A percentile compares a stretch with the other conserved stretches of the same genome.
Evolutionary conservation across 345 rosid genomes (phyloP).

Genomic region (Kandelia obovata): DNA sequence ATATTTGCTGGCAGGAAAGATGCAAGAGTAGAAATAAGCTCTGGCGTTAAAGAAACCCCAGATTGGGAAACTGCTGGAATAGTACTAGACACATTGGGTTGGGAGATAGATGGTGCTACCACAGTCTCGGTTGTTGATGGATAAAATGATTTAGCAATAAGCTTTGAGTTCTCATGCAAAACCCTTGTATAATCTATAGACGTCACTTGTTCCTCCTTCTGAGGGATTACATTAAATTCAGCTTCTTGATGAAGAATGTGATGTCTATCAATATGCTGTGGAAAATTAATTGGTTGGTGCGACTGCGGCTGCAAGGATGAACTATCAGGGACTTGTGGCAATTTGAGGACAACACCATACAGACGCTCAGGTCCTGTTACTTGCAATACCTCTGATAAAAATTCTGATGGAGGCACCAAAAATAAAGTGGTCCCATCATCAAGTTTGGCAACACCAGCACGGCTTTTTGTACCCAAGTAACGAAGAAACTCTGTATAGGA

Average conservation of each 20-base stretch:
- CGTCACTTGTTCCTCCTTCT: constrained; percentile 37
- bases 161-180: constrained; percentile 46
- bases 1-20: constrained; percentile 55
- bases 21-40: constrained; percentile 73
- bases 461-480: constrained; percentile 80
- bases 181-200: constrained; percentile 41
- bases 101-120: constrained; percentile 34
- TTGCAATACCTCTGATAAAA: constrained; percentile 70
- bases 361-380: constrained; percentile 86
- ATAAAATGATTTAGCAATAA: constrained; percentile 36
- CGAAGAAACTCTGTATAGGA: constrained; percentile 92
- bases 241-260: constrained; percentile 34
- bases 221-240: constrained; percentile 33
- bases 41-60: constrained; percentile 70
- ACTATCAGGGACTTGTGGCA: constrained; percentile 40
- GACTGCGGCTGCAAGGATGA: constrained; percentile 36
- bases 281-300: constrained; percentile 32
- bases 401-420: constrained; percentile 93
- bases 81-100: constrained; percentile 30
- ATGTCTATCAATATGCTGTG: constrained; percentile 40
- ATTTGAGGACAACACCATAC: constrained; percentile 91
- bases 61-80: constrained; percentile 40
- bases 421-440: constrained; percentile 85
- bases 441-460: constrained; percentile 96
- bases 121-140: constrained; percentile 31